phyloP scores from a whole-genome alignment of 2,329 filamentous ascomycete species.

The Mollisiaceae sp. region DNA sequence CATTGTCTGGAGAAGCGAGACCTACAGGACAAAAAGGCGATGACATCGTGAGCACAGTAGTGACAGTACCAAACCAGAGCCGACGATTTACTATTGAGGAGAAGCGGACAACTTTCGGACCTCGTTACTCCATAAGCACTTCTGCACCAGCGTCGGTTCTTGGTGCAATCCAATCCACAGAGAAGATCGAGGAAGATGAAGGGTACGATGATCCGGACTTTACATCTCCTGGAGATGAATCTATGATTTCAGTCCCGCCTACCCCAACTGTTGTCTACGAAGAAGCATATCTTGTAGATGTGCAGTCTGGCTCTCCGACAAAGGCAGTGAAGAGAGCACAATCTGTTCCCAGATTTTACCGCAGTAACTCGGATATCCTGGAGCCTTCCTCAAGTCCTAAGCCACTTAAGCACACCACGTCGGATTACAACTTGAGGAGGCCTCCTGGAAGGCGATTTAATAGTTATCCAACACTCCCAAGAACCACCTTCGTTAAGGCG shows the following conservation, averaged over 20 bases:
- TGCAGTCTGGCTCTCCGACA: constrained; percentile 31
- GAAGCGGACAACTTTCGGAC: constrained; percentile 21
- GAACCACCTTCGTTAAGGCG: constrained; percentile 40
- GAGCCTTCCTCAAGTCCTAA: not conserved
- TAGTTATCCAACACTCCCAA: constrained; percentile 34
- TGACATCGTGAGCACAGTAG: constrained; percentile 30
- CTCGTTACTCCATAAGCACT: not conserved
- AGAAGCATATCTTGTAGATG: constrained; percentile 40
- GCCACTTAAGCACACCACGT: constrained; percentile 27
- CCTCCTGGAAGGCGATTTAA: constrained; percentile 1
- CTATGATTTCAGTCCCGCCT: constrained; percentile 23
- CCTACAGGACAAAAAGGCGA: constrained; percentile 16
- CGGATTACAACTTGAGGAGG: constrained; percentile 24
- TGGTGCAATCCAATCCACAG: not conserved
- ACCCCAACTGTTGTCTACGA: constrained; percentile 35
- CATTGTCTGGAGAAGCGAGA: not conserved
- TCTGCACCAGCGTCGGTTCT: not conserved
- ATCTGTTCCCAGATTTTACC: constrained; percentile 31
- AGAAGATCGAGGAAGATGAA: constrained; percentile 21
- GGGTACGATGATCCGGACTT: constrained; percentile 21
- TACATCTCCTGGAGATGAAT: constrained; percentile 23
- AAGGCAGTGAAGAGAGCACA: constrained; percentile 26
- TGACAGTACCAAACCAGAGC: constrained; percentile 28
- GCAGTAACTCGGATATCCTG: constrained; percentile 18
- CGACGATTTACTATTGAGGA: constrained; percentile 5